These are phyloP conservation scores for Trypanosoma cruzi DNA, from an alignment of 208 protist species.

Conservation along the genomic window DNA sequence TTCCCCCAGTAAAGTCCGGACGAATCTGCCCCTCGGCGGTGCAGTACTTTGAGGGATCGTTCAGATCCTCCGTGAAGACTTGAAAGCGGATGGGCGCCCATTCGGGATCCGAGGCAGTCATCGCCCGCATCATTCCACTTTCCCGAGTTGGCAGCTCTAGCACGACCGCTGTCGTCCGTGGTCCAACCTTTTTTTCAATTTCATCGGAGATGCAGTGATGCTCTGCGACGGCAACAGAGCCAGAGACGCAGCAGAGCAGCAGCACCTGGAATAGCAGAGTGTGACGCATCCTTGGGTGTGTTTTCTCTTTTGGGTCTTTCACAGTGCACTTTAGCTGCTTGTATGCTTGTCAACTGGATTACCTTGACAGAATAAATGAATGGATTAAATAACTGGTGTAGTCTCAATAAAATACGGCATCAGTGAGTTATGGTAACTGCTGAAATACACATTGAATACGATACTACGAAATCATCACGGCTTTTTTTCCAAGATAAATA, in stretches of 20 bases:
- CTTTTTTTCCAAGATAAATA: too few relatives aligned
- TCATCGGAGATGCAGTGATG: neutral
- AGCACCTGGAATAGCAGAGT: neutral
- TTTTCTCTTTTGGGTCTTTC: too few relatives aligned
- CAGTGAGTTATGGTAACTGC: too few relatives aligned
- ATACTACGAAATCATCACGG: too few relatives aligned
- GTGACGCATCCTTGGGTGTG: neutral
- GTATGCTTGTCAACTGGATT: too few relatives aligned
- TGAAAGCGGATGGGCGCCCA: conserved; percentile 53
- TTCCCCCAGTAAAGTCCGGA: too few relatives aligned
- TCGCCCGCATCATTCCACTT: neutral
- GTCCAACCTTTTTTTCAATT: neutral
- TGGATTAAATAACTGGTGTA: too few relatives aligned
- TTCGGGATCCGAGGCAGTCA: neutral
- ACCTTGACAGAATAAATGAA: neutral
- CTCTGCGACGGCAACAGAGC: neutral
- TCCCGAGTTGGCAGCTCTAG: neutral
- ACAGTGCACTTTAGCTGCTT: too few relatives aligned
- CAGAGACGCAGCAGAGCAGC: neutral
- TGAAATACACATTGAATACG: too few relatives aligned
- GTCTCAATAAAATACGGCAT: too few relatives aligned
- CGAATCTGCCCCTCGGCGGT: too few relatives aligned
- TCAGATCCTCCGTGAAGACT: conserved; percentile 41
- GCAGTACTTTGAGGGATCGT: conserved; percentile 40
- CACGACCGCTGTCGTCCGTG: neutral